A percentile compares a stretch with the other conserved stretches of the same genome.
Evolutionary conservation across 306 rosid species (phyloP).

Genomic region (Casuarina cunninghamiana): DNA sequence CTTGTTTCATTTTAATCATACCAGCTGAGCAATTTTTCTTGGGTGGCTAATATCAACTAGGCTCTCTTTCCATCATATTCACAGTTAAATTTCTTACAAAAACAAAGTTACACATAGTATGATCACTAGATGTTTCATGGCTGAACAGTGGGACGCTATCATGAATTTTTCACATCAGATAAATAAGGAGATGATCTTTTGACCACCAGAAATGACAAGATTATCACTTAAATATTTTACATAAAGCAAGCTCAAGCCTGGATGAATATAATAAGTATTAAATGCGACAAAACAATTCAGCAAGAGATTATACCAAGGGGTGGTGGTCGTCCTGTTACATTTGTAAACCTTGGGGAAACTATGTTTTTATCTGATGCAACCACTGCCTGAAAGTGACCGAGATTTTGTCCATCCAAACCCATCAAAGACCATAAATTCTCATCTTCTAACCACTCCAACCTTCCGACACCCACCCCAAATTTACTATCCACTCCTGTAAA

Average conservation of each 20-base stretch:
- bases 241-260: neutral
- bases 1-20: neutral
- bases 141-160: neutral
- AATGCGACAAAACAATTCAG: neutral
- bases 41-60: neutral
- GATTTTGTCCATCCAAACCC: constrained; percentile 63
- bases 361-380: constrained; percentile 85
- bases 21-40: neutral
- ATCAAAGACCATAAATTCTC: constrained; percentile 69
- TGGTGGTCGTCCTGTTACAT: constrained; percentile 60
- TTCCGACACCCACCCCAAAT: constrained; percentile 66
- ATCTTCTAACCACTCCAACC: constrained; percentile 70
- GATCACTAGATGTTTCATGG: neutral
- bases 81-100: neutral
- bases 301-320: constrained; percentile 69
- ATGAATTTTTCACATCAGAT: neutral
- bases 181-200: neutral
- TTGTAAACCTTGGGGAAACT: constrained; percentile 60
- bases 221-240: neutral
- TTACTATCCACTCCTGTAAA: constrained; percentile 77
- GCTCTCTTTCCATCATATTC: neutral
- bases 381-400: constrained; percentile 80
- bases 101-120: neutral
- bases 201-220: constrained; percentile 10
- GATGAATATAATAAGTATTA: neutral